Percentiles rank a stretch among this genome's conserved stretches.
Conservation (phyloP, 495 filamentous ascomycete genomes). For the Lentithecium fluviatile region DNA sequence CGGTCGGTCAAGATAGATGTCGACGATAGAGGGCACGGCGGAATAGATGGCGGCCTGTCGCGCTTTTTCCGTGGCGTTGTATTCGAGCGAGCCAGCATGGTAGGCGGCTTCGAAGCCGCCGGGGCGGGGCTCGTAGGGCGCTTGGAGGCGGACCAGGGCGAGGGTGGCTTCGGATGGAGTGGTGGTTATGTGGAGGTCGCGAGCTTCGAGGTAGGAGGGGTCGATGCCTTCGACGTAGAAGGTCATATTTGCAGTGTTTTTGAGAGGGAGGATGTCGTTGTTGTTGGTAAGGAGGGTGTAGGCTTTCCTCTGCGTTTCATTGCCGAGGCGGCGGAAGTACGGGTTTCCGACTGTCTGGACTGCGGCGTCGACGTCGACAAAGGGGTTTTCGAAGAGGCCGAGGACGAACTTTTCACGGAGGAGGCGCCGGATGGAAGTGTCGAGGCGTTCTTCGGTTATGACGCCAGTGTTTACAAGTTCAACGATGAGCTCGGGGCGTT, state of each 20-base stretch:
- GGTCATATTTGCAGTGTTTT: slow-evolving; percentile 23
- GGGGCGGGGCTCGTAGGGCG: slow-evolving; percentile 41
- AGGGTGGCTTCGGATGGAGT: slow-evolving; percentile 41
- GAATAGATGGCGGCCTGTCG: slow-evolving; percentile 40
- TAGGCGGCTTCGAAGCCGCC: slow-evolving; percentile 40
- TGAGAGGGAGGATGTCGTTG: slow-evolving; percentile 34
- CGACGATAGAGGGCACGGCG: slow-evolving; percentile 35
- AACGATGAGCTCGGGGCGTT: slow-evolving; percentile 41
- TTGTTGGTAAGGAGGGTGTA: slow-evolving; percentile 45
- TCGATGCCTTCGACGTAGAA: slow-evolving; percentile 43
- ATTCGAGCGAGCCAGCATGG: slow-evolving; percentile 45
- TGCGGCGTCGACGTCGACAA: slow-evolving; percentile 41
- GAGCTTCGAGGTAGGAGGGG: slow-evolving; percentile 24
- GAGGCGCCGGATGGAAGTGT: slow-evolving; percentile 14
- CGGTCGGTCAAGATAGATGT: slow-evolving; percentile 41
- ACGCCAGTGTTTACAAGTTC: slow-evolving; percentile 16
- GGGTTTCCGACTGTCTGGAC: slow-evolving; percentile 39
- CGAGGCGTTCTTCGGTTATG: slow-evolving; percentile 15
- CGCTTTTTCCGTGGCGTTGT: slow-evolving; percentile 36
- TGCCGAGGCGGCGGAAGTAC: slow-evolving; percentile 38
- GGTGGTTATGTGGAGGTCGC: slow-evolving; percentile 15
- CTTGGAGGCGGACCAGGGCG: slow-evolving; percentile 41
- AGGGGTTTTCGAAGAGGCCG: slow-evolving; percentile 24
- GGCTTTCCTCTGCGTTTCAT: slow-evolving; percentile 35
- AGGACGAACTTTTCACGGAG: slow-evolving; percentile 20